Base-by-base conservation (phyloP, 2,329 filamentous ascomycete species). In the Fusarium acutatum region DNA sequence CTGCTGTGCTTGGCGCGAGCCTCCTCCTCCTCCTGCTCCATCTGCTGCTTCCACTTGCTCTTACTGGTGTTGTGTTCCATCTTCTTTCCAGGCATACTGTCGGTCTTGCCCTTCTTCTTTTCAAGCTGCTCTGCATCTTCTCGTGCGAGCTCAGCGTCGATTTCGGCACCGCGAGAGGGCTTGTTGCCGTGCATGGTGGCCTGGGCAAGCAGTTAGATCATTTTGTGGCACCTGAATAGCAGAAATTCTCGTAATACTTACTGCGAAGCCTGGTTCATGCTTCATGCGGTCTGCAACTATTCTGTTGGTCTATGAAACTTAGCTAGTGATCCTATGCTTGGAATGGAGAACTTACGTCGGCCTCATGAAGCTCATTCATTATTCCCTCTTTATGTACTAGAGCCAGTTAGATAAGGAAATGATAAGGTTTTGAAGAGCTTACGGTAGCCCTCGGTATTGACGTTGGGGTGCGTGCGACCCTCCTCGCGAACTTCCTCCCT, bases 131-230 rank as follows among this genome's bases (percentile, higher is more conserved):
- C 70, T 0, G 61, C 66, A 13, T 73, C 71, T 24, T 73, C 71
- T 22, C 30, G 53, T 6, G 70, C 70, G 10, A 73, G 65, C 10
- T 67, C 62, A 4, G 62, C 62, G 24, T 73, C 71, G 18, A 73
- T 41, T 28, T 63, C 22, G 9, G 71, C 70, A 2, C 71, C 71
- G 3, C 53, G 53, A 5, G 71, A 73, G 13, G 71, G 71, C 11
- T 60, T 56, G 15, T 73, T 67, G 15, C 71, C 67, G 20, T 73
- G 71, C 66, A 73, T 60, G 6, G 46, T 68, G 34, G 69, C 71
- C 71, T 73, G 4, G 15, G 5, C 13, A 11, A 4, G 17, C 7
- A 8, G 13, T 59, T 8, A 50, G n/a, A 17, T 13, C 24, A 12
- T 35, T 24, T 2, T 5, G 4, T 6, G 2, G 5, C 14, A 6